Percentiles rank a stretch among this genome's conserved stretches.
phyloP scores from a whole-genome alignment of 257 asterid species.

The Primulina tabacum region DNA sequence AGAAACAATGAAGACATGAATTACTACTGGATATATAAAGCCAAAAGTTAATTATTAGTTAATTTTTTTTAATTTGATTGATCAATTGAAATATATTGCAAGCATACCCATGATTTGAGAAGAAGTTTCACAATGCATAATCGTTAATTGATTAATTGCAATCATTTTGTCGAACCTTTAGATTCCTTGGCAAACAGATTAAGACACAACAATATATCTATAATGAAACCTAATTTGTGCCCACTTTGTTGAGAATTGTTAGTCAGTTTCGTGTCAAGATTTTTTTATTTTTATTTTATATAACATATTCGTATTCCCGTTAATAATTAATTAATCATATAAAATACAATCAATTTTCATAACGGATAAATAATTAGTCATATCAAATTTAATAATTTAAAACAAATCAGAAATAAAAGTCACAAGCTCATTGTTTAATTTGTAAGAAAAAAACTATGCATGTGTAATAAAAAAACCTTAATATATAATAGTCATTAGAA shows the following conservation, averaged over 20 bases:
- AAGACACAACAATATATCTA: slow-evolving; percentile 19
- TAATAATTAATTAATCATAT: background rate
- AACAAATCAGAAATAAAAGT: too few species aligned
- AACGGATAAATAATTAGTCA: too few species aligned
- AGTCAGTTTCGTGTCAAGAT: slow-evolving; percentile 11
- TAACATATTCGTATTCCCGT: background rate
- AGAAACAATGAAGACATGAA: too few species aligned
- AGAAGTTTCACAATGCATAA: background rate
- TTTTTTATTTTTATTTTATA: slow-evolving; percentile 14
- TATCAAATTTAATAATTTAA: too few species aligned
- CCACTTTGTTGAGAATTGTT: slow-evolving; percentile 23
- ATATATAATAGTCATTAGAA: too few species aligned
- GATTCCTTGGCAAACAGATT: slow-evolving; percentile 24
- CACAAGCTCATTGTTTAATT: too few species aligned
- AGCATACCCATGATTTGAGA: too few species aligned
- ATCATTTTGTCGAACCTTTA: slow-evolving; percentile 18
- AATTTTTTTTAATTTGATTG: too few species aligned
- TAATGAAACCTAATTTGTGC: slow-evolving; percentile 33
- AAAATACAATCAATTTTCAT: too few species aligned
- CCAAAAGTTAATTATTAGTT: background rate
- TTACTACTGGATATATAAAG: background rate
- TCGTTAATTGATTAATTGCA: background rate
- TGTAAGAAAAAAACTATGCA: too few species aligned
- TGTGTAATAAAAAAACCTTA: too few species aligned
- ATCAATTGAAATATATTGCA: background rate